These are phyloP conservation scores for Pyrus betulifolia DNA, from an alignment of 306 rosid species.

Conservation along the genomic window DNA sequence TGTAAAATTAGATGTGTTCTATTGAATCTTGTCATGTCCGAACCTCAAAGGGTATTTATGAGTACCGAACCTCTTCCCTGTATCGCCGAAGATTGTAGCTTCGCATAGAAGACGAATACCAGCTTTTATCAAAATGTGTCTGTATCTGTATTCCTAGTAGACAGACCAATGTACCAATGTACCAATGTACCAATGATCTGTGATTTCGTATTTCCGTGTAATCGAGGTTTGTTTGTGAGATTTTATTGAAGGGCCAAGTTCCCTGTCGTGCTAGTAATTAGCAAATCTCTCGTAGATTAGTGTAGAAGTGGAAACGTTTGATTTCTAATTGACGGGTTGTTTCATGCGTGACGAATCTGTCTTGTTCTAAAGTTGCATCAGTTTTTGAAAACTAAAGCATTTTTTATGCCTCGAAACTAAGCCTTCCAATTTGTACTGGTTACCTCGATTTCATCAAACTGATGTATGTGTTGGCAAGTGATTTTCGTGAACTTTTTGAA, in stretches of 20 bases:
- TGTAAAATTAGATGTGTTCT: slow-evolving; percentile 53
- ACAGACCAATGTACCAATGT: slow-evolving; percentile 2
- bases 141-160: slow-evolving; percentile 29
- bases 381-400: neutral
- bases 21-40: slow-evolving; percentile 27
- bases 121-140: slow-evolving; percentile 33
- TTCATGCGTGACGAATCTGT: neutral
- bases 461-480: neutral
- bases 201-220: slow-evolving; percentile 10
- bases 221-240: slow-evolving; percentile 7
- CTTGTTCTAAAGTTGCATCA: neutral
- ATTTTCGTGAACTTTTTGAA: too few species aligned
- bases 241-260: neutral
- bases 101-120: slow-evolving; percentile 38
- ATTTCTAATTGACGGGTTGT: neutral
- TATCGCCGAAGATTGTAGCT: slow-evolving; percentile 35
- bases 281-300: neutral
- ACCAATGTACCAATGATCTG: slow-evolving; percentile 4
- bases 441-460: neutral
- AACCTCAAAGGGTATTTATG: slow-evolving; percentile 44
- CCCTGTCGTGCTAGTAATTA: neutral
- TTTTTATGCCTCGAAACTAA: neutral
- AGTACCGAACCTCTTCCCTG: slow-evolving; percentile 34
- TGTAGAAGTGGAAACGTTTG: neutral
- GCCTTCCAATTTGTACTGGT: neutral